Evolutionary conservation across 78 protist genomes (phyloP).

Genomic region (Pigoraptor vietnamica): DNA sequence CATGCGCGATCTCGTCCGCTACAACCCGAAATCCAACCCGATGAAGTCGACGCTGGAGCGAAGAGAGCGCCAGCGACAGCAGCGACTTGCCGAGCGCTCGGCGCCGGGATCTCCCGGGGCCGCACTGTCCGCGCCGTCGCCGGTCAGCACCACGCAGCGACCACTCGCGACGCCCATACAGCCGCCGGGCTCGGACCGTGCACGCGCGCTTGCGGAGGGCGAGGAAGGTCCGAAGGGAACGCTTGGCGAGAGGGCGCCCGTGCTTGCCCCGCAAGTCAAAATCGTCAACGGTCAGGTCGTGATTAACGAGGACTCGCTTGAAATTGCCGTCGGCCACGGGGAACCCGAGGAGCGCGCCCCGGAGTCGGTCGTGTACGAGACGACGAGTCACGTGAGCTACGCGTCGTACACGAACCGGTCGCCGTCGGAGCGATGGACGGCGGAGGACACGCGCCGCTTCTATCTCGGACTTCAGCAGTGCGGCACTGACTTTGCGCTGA

Average conservation of each 20-base stretch:
- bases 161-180: background rate
- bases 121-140: background rate
- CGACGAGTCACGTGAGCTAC: background rate
- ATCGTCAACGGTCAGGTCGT: background rate
- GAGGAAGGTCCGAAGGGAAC: background rate
- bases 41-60: background rate
- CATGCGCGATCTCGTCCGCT: background rate
- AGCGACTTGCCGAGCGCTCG: background rate
- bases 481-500: background rate
- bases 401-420: background rate
- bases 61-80: background rate
- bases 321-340: background rate
- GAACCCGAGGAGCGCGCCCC: background rate
- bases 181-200: background rate
- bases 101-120: background rate
- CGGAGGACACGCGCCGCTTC: background rate
- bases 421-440: background rate
- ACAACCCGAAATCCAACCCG: background rate
- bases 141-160: background rate
- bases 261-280: background rate
- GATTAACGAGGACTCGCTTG: background rate
- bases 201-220: background rate
- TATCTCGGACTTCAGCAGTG: background rate
- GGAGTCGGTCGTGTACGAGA: background rate
- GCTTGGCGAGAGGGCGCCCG: background rate